Conservation (phyloP, 345 rosid genomes). For the Syzygium oleosum region DNA sequence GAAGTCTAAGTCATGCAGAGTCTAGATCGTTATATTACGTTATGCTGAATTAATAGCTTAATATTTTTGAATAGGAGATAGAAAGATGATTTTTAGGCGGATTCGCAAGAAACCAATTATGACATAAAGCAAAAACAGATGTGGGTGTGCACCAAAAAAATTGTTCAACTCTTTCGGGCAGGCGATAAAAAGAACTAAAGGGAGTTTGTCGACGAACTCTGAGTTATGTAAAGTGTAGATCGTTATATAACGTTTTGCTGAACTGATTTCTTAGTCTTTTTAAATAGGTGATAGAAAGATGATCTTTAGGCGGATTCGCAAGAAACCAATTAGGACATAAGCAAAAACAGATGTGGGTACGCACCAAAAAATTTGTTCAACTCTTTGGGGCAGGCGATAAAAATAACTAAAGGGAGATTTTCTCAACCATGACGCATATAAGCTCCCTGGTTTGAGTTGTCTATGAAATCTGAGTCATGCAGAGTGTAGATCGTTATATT, state of each 20-base stretch:
- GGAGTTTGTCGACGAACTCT: not conserved
- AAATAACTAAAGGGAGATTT: not conserved
- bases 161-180: not conserved
- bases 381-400: not conserved
- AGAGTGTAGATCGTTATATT: not conserved
- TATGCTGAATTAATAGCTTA: not conserved
- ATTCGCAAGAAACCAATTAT: not conserved
- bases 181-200: not conserved
- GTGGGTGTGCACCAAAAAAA: not conserved
- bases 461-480: not conserved
- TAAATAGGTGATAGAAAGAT: too few species aligned
- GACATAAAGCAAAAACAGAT: not conserved
- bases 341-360: not conserved
- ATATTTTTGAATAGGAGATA: too few species aligned
- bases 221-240: not conserved
- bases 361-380: not conserved
- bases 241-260: not conserved
- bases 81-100: not conserved
- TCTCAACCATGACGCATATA: not conserved
- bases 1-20: not conserved
- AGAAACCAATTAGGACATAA: not conserved
- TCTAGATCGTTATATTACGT: not conserved
- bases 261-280: not conserved
- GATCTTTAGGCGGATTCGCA: not conserved
- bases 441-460: not conserved